Evolutionary conservation across 2,329 filamentous ascomycete genomes (phyloP).

Genomic region (Zymoseptoria crescenta): DNA sequence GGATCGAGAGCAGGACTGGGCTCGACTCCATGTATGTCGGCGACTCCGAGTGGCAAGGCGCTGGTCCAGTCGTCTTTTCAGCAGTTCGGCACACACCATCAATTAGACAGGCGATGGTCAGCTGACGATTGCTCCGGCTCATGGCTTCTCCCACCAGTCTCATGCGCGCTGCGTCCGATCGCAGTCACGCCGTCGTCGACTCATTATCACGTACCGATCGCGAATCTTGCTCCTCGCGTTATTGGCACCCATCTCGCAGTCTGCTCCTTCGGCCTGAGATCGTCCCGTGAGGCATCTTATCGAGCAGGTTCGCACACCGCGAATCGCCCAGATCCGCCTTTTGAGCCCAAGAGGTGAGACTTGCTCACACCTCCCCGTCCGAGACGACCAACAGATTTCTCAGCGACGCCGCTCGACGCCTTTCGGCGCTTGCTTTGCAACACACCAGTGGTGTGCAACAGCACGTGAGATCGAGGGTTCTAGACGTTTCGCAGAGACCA

Average conservation of each 20-base stretch:
- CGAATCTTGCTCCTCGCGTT: conserved; percentile 21
- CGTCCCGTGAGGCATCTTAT: background rate
- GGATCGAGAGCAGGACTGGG: background rate
- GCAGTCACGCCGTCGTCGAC: background rate
- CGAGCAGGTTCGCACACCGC: background rate
- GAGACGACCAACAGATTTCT: too few relatives aligned
- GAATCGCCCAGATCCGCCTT: background rate
- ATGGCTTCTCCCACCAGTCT: background rate
- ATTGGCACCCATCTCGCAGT: background rate
- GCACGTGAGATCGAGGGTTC: background rate
- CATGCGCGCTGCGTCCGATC: background rate
- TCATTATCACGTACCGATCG: conserved; percentile 35
- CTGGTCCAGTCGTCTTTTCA: background rate
- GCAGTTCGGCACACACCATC: too few relatives aligned
- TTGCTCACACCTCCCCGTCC: background rate
- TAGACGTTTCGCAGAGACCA: background rate
- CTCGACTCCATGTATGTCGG: background rate
- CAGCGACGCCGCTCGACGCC: background rate
- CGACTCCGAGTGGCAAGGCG: background rate
- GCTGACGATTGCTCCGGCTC: background rate
- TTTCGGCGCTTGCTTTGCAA: background rate
- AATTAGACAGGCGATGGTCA: too few relatives aligned
- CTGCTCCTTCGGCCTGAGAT: background rate
- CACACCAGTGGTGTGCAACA: background rate
- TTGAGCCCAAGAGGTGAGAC: background rate